phyloP scores from a whole-genome alignment of 129 eudicot genomes.

The Centaurea solstitialis region DNA sequence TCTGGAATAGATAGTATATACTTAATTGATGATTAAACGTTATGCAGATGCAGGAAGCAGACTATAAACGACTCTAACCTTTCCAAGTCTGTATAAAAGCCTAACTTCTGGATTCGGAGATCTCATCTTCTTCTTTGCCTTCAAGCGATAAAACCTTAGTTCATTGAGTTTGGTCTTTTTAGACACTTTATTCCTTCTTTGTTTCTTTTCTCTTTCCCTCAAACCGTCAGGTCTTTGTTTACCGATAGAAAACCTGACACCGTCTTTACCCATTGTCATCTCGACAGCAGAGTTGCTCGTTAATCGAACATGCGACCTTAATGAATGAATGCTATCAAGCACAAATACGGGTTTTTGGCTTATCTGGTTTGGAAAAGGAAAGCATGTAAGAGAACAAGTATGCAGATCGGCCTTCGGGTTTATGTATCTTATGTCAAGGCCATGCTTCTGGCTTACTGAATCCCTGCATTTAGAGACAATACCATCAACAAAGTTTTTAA shows the following conservation, averaged over 20 bases:
- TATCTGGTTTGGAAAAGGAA: slow-evolving; percentile 19
- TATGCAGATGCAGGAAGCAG: neutral
- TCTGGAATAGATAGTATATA: neutral
- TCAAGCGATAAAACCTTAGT: slow-evolving; percentile 79
- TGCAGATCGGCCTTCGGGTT: slow-evolving; percentile 18
- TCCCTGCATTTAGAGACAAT: slow-evolving; percentile 40
- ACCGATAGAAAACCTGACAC: slow-evolving; percentile 62
- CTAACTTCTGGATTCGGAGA: slow-evolving; percentile 94
- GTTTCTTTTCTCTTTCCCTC: slow-evolving; percentile 29
- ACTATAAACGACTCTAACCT: slow-evolving; percentile 45
- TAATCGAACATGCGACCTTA: slow-evolving; percentile 45
- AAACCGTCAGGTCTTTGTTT: slow-evolving; percentile 24
- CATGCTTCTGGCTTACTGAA: slow-evolving; percentile 9
- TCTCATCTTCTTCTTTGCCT: slow-evolving; percentile 92
- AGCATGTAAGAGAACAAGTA: slow-evolving; percentile 12
- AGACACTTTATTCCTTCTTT: slow-evolving; percentile 41
- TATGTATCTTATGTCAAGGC: slow-evolving; percentile 23
- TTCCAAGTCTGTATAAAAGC: slow-evolving; percentile 84
- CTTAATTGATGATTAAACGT: neutral
- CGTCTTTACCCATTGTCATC: slow-evolving; percentile 56
- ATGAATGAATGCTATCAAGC: slow-evolving; percentile 19
- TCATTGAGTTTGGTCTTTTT: slow-evolving; percentile 77
- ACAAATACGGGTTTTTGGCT: slow-evolving; percentile 7
- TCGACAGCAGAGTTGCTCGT: slow-evolving; percentile 59
- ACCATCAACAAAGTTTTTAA: slow-evolving; percentile 1